phyloP scores from a whole-genome alignment of 352 stramenopile species.

The Pythium volutum region DNA sequence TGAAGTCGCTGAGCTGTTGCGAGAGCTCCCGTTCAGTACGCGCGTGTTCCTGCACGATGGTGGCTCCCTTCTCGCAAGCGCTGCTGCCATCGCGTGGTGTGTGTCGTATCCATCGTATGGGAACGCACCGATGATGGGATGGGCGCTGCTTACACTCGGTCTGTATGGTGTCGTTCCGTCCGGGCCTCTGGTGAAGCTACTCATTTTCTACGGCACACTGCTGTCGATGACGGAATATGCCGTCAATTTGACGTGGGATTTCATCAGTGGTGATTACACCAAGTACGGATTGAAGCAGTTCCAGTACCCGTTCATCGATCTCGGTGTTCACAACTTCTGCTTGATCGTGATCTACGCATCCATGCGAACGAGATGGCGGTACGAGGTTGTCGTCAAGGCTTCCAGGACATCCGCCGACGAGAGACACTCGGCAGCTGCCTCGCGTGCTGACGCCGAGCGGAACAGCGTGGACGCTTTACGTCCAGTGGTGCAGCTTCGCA shows the following conservation, averaged over 20 bases:
- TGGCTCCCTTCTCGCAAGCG: conserved; percentile 60
- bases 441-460: conserved; percentile 7
- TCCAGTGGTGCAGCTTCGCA: conserved; percentile 13
- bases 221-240: conserved; percentile 61
- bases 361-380: conserved; percentile 74
- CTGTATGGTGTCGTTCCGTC: conserved; percentile 48
- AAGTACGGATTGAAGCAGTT: conserved; percentile 64
- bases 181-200: conserved; percentile 43
- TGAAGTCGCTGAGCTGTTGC: conserved; percentile 38
- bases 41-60: conserved; percentile 69
- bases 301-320: conserved; percentile 71
- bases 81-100: conserved; percentile 66
- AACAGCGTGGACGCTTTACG: conserved; percentile 24
- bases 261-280: conserved; percentile 47
- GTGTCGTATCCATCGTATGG: conserved; percentile 84
- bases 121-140: conserved; percentile 56
- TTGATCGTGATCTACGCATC: conserved; percentile 77
- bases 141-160: conserved; percentile 64
- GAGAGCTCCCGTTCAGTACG: conserved; percentile 57
- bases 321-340: conserved; percentile 71
- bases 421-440: not conserved
- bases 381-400: conserved; percentile 55
- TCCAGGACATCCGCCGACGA: conserved; percentile 11
- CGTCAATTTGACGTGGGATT: conserved; percentile 60
- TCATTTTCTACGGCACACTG: conserved; percentile 61